Evolutionary conservation across 192 early-diverging fungal genomes (phyloP), one percentile per base, ranked within the genome.

Genomic region (Umbelopsis vinacea): DNA sequence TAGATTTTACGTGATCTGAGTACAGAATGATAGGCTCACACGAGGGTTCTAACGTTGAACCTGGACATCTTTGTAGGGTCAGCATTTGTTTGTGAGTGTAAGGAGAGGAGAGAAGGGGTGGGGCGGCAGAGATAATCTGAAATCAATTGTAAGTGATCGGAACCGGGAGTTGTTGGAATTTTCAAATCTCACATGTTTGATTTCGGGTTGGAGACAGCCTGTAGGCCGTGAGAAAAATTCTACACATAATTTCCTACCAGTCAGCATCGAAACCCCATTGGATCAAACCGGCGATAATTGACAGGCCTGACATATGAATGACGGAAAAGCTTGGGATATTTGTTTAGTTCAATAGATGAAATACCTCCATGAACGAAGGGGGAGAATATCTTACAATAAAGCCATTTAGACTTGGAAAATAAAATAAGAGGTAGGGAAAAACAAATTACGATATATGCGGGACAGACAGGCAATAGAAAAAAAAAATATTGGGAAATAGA

Each of bases 21-120:
- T 70, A 75, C 46, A 75, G 68, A 19, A 70, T 46, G 50, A 75
- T 66, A 43, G 74, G 69, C 19, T 75, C 69, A 37, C 68, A 35
- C 11, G 55, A 52, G 12, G 74, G 74, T 45, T 75, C 74, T 21
- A 75, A 53, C 11, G 74, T 75, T 33, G 74, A 75, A 24, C 74
- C 74, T 29, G 74, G 52, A 48, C 52, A 75, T 48, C 74, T 35
- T 66, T 57, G 40, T 12, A 75, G 74, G 43, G 23, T 19, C 21
- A 70, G 70, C 57, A 63, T 63, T 63, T 63, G 57, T 19, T 11
- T 37, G 19, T 17, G 29, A 38, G 10, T 12, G 57, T 6, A 37
- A 37, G 26, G 57, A 19, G 14, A 63, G 33, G 33, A 35, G 12
- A 63, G 57, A 37, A 37, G 29, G 12, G 33, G 17, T 17, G 15